Conservation (phyloP, 441 rosid species). For the Biscutella auriculata region DNA sequence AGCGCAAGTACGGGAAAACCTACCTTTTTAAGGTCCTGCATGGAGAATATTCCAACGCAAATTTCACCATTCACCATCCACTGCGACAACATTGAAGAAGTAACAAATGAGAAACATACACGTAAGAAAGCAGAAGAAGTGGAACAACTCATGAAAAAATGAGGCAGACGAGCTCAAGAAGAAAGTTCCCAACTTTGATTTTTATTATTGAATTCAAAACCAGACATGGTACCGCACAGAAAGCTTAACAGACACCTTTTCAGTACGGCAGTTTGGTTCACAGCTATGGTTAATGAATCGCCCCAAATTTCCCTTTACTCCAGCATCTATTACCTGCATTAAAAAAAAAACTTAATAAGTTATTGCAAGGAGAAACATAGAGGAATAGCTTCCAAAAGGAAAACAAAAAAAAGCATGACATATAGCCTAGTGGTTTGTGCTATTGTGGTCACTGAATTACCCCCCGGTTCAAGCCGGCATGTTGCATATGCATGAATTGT, state of each 20-base stretch:
- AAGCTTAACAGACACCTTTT: slow-evolving; percentile 51
- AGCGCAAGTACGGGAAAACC: background rate
- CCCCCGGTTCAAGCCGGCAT: too few relatives aligned
- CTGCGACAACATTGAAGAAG: slow-evolving; percentile 37
- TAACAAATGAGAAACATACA: slow-evolving; percentile 3
- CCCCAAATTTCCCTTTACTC: slow-evolving; percentile 90
- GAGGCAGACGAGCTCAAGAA: background rate
- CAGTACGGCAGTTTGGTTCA: slow-evolving; percentile 95
- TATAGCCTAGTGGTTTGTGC: too few relatives aligned
- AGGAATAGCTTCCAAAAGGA: background rate
- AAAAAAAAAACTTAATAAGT: slow-evolving; percentile 12
- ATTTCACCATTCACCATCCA: slow-evolving; percentile 99
- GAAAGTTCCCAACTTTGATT: background rate
- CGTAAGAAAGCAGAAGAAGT: slow-evolving; percentile 1
- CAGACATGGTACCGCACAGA: background rate
- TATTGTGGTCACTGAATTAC: too few relatives aligned
- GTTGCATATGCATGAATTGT: too few relatives aligned
- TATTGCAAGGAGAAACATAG: slow-evolving; percentile 4
- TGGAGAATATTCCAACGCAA: slow-evolving; percentile 88
- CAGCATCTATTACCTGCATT: slow-evolving; percentile 91
- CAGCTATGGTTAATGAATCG: slow-evolving; percentile 98
- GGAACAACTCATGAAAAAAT: background rate
- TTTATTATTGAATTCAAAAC: background rate
- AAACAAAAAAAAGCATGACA: too few relatives aligned
- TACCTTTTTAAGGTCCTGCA: slow-evolving; percentile 83